These are phyloP conservation scores for Chionographis japonica DNA, from an alignment of 106 monocot genomes.

Conservation along the genomic window DNA sequence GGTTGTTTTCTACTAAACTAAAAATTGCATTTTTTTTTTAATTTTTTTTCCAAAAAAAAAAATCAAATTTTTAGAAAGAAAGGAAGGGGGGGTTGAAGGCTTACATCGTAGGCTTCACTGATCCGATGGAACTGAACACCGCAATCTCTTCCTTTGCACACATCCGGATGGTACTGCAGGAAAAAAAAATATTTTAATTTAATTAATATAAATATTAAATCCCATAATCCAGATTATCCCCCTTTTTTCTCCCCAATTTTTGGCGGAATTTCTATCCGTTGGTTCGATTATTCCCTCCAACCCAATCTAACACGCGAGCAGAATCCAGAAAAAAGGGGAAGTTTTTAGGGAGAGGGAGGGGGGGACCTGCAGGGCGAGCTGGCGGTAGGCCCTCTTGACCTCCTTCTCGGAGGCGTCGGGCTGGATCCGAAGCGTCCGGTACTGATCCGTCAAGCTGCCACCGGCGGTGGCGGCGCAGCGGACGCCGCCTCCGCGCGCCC, in stretches of 20 bases:
- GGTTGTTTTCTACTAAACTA: no score
- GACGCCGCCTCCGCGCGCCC: not conserved
- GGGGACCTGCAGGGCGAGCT: constrained; percentile 72
- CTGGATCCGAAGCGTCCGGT: constrained; percentile 51
- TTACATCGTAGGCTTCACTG: constrained; percentile 90
- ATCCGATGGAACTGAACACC: constrained; percentile 69
- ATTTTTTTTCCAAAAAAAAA: no score
- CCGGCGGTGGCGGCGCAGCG: constrained; percentile 4
- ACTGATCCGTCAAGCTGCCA: constrained; percentile 41
- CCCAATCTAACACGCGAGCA: not conserved
- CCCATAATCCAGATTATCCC: not conserved
- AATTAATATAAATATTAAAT: not conserved
- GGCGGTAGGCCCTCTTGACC: constrained; percentile 80
- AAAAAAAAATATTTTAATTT: not conserved
- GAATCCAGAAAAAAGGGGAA: constrained; percentile 5
- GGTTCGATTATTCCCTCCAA: no score
- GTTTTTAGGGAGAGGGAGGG: not conserved
- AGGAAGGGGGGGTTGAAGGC: not conserved
- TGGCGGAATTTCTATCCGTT: no score
- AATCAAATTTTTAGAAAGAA: no score
- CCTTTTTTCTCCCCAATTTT: no score
- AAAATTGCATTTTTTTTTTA: no score
- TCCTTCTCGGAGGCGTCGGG: constrained; percentile 83
- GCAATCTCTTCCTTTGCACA: constrained; percentile 81
- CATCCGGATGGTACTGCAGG: constrained; percentile 92